Conservation (phyloP, 2,329 filamentous ascomycete genomes). For the Cladosporium velox region DNA sequence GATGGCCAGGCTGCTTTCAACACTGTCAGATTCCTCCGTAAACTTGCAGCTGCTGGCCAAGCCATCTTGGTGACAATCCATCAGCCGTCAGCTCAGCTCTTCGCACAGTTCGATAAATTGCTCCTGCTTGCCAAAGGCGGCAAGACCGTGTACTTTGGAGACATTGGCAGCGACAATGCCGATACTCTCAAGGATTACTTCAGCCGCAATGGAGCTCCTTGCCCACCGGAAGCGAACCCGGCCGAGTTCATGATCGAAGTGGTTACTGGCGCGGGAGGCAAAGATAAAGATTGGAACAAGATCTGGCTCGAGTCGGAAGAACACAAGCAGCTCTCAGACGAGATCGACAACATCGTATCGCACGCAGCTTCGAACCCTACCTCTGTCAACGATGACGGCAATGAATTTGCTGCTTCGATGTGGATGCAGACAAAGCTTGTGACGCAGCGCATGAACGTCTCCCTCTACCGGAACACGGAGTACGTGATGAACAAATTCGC, state of each 20-base stretch:
- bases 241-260: constrained; percentile 56
- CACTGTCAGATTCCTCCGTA: constrained; percentile 59
- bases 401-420: constrained; percentile 48
- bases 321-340: constrained; percentile 40
- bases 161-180: constrained; percentile 47
- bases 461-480: constrained; percentile 66
- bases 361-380: constrained; percentile 40
- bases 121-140: constrained; percentile 65
- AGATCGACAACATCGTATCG: constrained; percentile 45
- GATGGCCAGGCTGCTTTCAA: constrained; percentile 67
- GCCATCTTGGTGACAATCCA: constrained; percentile 71
- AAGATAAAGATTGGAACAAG: constrained; percentile 47
- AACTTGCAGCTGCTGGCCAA: constrained; percentile 66
- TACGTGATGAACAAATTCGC: constrained; percentile 67
- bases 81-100: constrained; percentile 67
- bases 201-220: constrained; percentile 53
- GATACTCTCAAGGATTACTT: constrained; percentile 52
- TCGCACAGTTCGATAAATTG: constrained; percentile 66
- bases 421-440: constrained; percentile 46
- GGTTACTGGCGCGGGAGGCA: constrained; percentile 45
- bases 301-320: constrained; percentile 42
- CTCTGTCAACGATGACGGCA: constrained; percentile 44
- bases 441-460: constrained; percentile 54
- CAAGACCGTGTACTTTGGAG: constrained; percentile 67
- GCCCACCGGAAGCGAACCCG: constrained; percentile 54